Base-by-base conservation (phyloP, 2,329 filamentous ascomycete species). In the Aspergillus caelatus region DNA sequence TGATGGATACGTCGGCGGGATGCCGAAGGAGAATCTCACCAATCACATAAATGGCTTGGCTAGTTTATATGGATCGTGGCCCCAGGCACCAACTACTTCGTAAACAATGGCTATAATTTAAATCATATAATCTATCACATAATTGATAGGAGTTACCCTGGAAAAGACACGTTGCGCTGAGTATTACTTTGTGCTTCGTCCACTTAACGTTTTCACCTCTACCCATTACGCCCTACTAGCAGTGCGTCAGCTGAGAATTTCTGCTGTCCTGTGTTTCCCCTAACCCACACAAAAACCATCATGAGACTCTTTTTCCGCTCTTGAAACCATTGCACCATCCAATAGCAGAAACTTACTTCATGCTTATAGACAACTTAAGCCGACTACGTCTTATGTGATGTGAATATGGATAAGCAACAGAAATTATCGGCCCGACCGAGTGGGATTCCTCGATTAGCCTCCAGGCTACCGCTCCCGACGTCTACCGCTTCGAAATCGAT, bases 401-500 rank as follows among this genome's bases (percentile, higher is more conserved):
- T 56, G 60, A 71, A 62, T 34, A 80, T 80, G 78, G 76, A 79
- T 45, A 70, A 70, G 32, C 73, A 75, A 64, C 67, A 69, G 11
- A 75, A 69, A 62, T 68, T 70, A 54, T 71, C 69, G 46, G 64
- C 62, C 34, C 74, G 71, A 45, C 73, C 74, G 30, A 80, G 76
- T 62, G 74, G 74, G 39, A 79, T 87, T 57, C 85, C 85, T 63
- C 80, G 85, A 52, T 79, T 81, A 46, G 69, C 73, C 50, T 87
- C 85, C 26, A 81, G 83, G 67, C 77, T 88, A 54, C 85, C 85
- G 14, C 77, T 86, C 65, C 84, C 81, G 28, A 79, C 75, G 34
- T 63, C 79, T 50, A 76, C 78, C 48, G 68, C 71, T 46, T 70
- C 77, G 41, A 78, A 76, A 63, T 76, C 80, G 36, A 71, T 85